Percentiles rank a stretch among this genome's conserved stretches.
Evolutionary conservation across 164 flowering plant genomes (phyloP).

Genomic region (Stephania japonica): DNA sequence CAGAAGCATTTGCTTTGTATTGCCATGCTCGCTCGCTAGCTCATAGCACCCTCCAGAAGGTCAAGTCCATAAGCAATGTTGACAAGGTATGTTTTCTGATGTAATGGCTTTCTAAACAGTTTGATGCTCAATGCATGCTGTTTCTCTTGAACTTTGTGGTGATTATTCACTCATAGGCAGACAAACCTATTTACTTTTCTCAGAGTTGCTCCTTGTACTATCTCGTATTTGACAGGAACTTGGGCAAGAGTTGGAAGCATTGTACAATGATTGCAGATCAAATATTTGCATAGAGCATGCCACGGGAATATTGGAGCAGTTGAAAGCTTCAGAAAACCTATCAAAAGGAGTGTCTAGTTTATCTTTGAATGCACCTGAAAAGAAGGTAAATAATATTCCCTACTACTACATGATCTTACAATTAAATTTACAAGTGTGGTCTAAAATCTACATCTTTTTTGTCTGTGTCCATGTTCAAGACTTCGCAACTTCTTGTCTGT

Average conservation of each 20-base stretch:
- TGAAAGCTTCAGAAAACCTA: conserved; percentile 72
- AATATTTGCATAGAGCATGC: conserved; percentile 94
- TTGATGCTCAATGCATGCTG: not conserved
- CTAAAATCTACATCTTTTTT: not conserved
- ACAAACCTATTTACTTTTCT: not conserved
- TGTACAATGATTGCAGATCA: conserved; percentile 61
- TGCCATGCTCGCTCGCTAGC: conserved; percentile 69
- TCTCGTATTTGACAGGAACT: conserved; percentile 38
- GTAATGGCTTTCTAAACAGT: not conserved
- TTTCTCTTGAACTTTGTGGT: not conserved
- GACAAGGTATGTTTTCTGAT: conserved; percentile 43
- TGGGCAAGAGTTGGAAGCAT: conserved; percentile 56
- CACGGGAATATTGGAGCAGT: conserved; percentile 71
- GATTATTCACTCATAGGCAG: not conserved
- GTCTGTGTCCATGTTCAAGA: not conserved
- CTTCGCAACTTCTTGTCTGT: not conserved
- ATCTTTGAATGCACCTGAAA: conserved; percentile 53
- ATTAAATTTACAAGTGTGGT: not conserved
- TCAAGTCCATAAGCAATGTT: conserved; percentile 22
- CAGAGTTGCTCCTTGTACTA: not conserved
- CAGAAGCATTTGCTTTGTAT: conserved; percentile 84
- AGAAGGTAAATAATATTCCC: conserved; percentile 46
- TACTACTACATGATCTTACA: not conserved
- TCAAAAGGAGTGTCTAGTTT: conserved; percentile 71
- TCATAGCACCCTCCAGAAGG: conserved; percentile 50